A percentile compares a stretch with the other conserved stretches of the same genome.
Conservation (phyloP, 2,329 filamentous ascomycete genomes). For the Macroventuria anomochaeta region DNA sequence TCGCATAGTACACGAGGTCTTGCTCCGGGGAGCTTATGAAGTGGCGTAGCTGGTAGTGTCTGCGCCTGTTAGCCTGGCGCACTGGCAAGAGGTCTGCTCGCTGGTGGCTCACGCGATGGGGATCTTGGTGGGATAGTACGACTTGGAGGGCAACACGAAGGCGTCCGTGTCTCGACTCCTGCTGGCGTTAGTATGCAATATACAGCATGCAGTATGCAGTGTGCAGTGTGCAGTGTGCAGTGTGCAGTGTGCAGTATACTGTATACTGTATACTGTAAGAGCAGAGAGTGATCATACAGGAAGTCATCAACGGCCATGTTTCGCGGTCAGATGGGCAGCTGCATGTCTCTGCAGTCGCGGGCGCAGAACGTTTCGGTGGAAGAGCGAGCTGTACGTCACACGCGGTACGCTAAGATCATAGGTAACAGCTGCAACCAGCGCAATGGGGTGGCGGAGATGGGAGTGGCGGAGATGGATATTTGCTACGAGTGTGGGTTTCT, state of each 20-base stretch:
- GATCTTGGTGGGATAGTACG: slow-evolving; percentile 57
- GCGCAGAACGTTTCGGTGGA: slow-evolving; percentile 2
- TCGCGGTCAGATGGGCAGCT: slow-evolving; percentile 32
- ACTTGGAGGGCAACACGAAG: slow-evolving; percentile 53
- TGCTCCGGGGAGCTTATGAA: slow-evolving; percentile 82
- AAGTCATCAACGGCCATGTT: slow-evolving; percentile 51
- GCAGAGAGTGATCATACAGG: slow-evolving; percentile 27
- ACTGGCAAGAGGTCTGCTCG: not conserved
- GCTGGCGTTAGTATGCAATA: slow-evolving; percentile 24
- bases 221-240: too few relatives aligned
- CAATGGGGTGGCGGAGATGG: not conserved
- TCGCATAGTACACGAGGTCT: slow-evolving; percentile 84
- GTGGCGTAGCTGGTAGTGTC: slow-evolving; percentile 88
- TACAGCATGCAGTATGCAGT: too few relatives aligned
- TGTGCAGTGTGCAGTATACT: slow-evolving; percentile 17
- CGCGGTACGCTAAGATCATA: not conserved
- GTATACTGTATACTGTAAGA: slow-evolving; percentile 7
- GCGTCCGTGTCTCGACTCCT: slow-evolving; percentile 56
- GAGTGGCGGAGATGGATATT: not conserved
- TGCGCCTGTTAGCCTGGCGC: slow-evolving; percentile 46
- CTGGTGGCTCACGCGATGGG: slow-evolving; percentile 53
- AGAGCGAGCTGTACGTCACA: slow-evolving; percentile 10
- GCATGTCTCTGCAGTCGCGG: slow-evolving; percentile 36
- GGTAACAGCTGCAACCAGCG: not conserved
- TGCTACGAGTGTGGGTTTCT: not conserved